A percentile compares a stretch with the other conserved stretches of the same genome.
Conservation (phyloP, 129 eudicot genomes). For the Flaveria trinervia region DNA sequence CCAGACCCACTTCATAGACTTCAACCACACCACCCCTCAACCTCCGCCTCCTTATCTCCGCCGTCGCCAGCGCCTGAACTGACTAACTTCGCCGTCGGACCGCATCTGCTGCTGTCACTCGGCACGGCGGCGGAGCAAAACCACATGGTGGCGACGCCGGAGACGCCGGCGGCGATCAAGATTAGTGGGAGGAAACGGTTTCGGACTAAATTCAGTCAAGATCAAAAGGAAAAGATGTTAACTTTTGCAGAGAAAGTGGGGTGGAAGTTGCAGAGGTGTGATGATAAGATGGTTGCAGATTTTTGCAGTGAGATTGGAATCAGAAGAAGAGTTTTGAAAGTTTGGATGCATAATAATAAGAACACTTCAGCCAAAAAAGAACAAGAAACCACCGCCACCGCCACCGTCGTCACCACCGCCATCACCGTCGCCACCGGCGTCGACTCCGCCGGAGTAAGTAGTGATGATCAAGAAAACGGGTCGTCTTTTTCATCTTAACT, state of each 20-base stretch:
- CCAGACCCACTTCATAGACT: not conserved
- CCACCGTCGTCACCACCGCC: not conserved
- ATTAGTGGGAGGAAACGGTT: constrained; percentile 56
- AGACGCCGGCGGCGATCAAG: constrained; percentile 53
- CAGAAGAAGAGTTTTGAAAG: constrained; percentile 62
- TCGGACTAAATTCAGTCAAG: constrained; percentile 71
- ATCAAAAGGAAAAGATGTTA: constrained; percentile 73
- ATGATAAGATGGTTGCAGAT: constrained; percentile 49
- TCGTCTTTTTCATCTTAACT: constrained; percentile 56
- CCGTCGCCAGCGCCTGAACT: constrained; percentile 64
- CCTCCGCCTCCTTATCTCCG: constrained; percentile 37
- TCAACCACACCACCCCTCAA: constrained; percentile 27
- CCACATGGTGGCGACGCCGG: constrained; percentile 41
- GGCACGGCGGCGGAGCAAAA: constrained; percentile 40
- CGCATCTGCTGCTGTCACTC: constrained; percentile 43
- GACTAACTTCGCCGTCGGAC: constrained; percentile 32
- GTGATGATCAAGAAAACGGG: constrained; percentile 41
- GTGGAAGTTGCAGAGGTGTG: constrained; percentile 74
- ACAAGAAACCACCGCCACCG: constrained; percentile 6
- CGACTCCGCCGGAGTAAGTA: not conserved
- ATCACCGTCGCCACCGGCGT: not conserved
- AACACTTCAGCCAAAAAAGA: constrained; percentile 50
- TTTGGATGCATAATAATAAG: constrained; percentile 94
- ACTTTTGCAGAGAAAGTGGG: constrained; percentile 60
- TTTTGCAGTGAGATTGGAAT: constrained; percentile 74